Evolutionary conservation across 2,329 filamentous ascomycete genomes (phyloP).

Genomic region (Ophiostoma ips): DNA sequence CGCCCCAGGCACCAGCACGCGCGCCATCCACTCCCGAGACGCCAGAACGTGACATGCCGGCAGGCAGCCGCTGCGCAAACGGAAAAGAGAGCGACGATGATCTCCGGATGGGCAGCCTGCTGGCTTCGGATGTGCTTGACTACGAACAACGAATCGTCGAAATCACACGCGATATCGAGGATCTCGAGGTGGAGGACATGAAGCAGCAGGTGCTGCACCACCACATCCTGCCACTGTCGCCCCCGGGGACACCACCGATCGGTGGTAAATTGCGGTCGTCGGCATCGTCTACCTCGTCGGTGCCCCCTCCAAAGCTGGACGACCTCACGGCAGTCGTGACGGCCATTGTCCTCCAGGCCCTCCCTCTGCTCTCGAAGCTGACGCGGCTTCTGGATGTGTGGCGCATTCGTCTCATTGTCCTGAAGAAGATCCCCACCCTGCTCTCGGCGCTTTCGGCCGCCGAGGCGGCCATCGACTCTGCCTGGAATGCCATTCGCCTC

Average conservation of each 20-base stretch:
- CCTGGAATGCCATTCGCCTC: conserved; percentile 45
- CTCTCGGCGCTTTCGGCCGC: conserved; percentile 52
- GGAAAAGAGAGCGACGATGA: conserved; percentile 12
- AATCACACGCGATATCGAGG: conserved; percentile 55
- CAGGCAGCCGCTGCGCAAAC: neutral
- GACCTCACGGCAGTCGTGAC: conserved; percentile 86
- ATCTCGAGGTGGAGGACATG: conserved; percentile 68
- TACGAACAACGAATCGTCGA: conserved; percentile 64
- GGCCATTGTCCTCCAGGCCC: conserved; percentile 74
- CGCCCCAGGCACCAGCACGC: neutral
- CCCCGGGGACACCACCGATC: conserved; percentile 28
- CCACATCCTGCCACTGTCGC: conserved; percentile 52
- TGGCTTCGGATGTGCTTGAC: conserved; percentile 43
- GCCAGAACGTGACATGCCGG: conserved; percentile 8
- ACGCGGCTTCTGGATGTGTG: conserved; percentile 62
- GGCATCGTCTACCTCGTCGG: conserved; percentile 22
- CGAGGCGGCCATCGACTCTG: conserved; percentile 49
- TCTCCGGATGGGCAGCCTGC: conserved; percentile 57
- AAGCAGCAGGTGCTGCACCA: conserved; percentile 77
- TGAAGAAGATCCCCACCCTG: conserved; percentile 59
- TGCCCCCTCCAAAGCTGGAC: conserved; percentile 57
- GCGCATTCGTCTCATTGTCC: conserved; percentile 60
- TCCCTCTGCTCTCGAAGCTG: conserved; percentile 67
- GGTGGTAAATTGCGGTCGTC: conserved; percentile 18
- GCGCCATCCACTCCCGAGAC: conserved; percentile 5